phyloP scores from a whole-genome alignment of 2,329 filamentous ascomycete genomes.

The Sphaerulina vaccinii region DNA sequence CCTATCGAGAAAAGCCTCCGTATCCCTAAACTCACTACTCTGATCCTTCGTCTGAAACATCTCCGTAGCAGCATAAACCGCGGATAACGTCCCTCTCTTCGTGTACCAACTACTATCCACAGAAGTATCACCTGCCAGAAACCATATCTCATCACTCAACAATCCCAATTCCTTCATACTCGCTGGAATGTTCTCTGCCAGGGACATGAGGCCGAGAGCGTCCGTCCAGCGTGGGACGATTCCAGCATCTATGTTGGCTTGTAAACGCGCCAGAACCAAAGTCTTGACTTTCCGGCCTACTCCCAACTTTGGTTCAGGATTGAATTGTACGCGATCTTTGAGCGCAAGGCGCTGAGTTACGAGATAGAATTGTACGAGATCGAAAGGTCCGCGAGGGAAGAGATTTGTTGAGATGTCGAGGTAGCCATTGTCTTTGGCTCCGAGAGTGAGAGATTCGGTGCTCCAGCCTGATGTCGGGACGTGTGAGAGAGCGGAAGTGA shows the following conservation, averaged over 20 bases:
- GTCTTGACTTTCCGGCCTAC: constrained; percentile 63
- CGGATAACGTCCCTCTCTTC: constrained; percentile 61
- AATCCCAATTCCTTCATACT: constrained; percentile 76
- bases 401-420: constrained; percentile 82
- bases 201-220: constrained; percentile 87
- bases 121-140: constrained; percentile 74
- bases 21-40: constrained; percentile 70
- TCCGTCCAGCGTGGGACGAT: constrained; percentile 82
- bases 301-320: constrained; percentile 17
- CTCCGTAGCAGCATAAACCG: constrained; percentile 71
- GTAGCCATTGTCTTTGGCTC: constrained; percentile 81
- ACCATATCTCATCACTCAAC: constrained; percentile 90
- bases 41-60: constrained; percentile 91
- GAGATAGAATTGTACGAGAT: constrained; percentile 77
- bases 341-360: constrained; percentile 64
- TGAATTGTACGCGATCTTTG: constrained; percentile 48
- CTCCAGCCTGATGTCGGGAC: constrained; percentile 84
- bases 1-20: constrained; percentile 74
- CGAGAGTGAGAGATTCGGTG: constrained; percentile 66
- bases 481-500: constrained; percentile 75
- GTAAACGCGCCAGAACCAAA: constrained; percentile 73
- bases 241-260: constrained; percentile 62
- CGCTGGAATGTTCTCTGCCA: constrained; percentile 71
- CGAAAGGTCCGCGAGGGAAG: constrained; percentile 75
- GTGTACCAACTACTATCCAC: constrained; percentile 90